Evolutionary conservation across 2,329 filamentous ascomycete genomes (phyloP).

Genomic region (Aspergillus ruber): DNA sequence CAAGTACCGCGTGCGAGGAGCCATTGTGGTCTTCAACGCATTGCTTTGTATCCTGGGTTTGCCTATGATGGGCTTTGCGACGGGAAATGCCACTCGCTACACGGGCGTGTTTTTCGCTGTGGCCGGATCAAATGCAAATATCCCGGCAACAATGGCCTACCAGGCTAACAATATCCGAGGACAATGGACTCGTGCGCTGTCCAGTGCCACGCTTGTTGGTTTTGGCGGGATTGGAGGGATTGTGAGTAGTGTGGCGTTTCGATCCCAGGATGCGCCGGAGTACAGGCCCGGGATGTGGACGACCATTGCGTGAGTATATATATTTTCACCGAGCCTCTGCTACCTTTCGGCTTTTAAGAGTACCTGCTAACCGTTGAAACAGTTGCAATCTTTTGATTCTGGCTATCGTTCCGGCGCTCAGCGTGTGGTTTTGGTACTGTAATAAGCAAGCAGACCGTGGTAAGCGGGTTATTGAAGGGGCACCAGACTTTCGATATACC

Average conservation of each 20-base stretch:
- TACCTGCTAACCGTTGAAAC: constrained; percentile 4
- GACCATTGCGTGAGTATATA: constrained; percentile 22
- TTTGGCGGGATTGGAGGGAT: constrained; percentile 75
- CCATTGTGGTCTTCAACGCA: constrained; percentile 61
- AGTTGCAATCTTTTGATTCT: constrained; percentile 31
- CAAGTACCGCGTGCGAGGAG: constrained; percentile 59
- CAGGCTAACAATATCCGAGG: constrained; percentile 84
- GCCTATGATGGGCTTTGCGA: constrained; percentile 64
- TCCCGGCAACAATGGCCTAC: constrained; percentile 69
- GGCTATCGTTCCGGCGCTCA: constrained; percentile 21
- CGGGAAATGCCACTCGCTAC: constrained; percentile 55
- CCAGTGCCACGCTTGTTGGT: constrained; percentile 67
- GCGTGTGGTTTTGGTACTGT: constrained; percentile 26
- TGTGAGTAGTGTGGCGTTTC: constrained; percentile 67
- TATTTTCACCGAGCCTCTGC: not conserved
- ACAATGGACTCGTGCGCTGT: constrained; percentile 81
- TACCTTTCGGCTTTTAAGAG: not conserved
- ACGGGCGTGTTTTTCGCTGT: constrained; percentile 69
- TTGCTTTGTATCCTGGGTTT: constrained; percentile 62
- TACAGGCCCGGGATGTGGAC: constrained; percentile 30
- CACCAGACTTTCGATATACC: constrained; percentile 34
- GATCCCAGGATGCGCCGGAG: constrained; percentile 32
- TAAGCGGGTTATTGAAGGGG: constrained; percentile 28
- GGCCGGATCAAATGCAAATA: constrained; percentile 69
- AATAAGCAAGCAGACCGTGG: constrained; percentile 31